A percentile compares a stretch with the other conserved stretches of the same genome.
These are phyloP conservation scores for Hymenoscyphus linearis DNA, from an alignment of 2,329 filamentous ascomycete species.

Conservation along the genomic window DNA sequence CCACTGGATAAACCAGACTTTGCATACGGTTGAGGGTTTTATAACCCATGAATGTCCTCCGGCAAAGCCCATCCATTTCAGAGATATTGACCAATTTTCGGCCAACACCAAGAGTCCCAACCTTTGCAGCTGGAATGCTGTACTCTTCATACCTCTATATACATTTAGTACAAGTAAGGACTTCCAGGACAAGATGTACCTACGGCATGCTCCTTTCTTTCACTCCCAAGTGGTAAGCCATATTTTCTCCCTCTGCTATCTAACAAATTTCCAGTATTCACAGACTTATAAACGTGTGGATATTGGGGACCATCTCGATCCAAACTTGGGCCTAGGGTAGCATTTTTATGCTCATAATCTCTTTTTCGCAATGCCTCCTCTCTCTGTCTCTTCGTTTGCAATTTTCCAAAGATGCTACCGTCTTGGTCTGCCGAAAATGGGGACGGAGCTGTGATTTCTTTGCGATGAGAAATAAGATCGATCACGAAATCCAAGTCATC, in stretches of 20 bases:
- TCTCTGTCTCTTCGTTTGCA: slow-evolving; percentile 72
- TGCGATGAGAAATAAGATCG: slow-evolving; percentile 75
- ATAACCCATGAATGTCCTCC: slow-evolving; percentile 90
- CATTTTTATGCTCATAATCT: slow-evolving; percentile 79
- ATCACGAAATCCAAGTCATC: slow-evolving; percentile 91
- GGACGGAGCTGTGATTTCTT: slow-evolving; percentile 54
- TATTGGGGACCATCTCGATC: slow-evolving; percentile 70
- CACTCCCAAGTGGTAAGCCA: slow-evolving; percentile 69
- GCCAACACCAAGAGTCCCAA: slow-evolving; percentile 66
- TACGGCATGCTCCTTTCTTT: slow-evolving; percentile 56
- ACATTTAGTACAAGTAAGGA: slow-evolving; percentile 9
- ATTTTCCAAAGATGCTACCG: slow-evolving; percentile 45
- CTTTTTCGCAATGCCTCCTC: slow-evolving; percentile 70
- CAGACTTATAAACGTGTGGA: slow-evolving; percentile 85
- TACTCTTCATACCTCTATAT: slow-evolving; percentile 83
- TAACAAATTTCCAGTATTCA: slow-evolving; percentile 80
- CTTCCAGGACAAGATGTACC: background rate
- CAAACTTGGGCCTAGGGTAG: slow-evolving; percentile 64
- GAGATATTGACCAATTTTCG: slow-evolving; percentile 73
- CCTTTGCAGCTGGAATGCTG: slow-evolving; percentile 73
- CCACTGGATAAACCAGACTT: slow-evolving; percentile 90
- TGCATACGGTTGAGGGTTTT: slow-evolving; percentile 96
- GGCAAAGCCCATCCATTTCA: slow-evolving; percentile 83
- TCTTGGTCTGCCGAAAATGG: slow-evolving; percentile 31
- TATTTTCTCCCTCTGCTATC: slow-evolving; percentile 78